A percentile compares a stretch with the other conserved stretches of the same genome.
Evolutionary conservation across 2,329 filamentous ascomycete genomes (phyloP).

Genomic region (Fulvia fulva): DNA sequence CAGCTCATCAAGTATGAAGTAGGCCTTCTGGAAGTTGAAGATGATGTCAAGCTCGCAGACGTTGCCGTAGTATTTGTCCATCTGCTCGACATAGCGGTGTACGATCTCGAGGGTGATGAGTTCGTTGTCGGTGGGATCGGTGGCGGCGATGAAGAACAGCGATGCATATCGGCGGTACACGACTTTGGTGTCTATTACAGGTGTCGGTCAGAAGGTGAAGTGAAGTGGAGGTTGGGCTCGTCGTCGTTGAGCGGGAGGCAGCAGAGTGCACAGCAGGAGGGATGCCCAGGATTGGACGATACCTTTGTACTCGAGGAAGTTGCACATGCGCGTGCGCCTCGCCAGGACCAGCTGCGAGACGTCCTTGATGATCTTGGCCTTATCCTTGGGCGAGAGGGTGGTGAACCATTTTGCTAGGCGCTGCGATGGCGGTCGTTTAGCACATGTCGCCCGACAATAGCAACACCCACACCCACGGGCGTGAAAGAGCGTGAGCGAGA

Average conservation of each 20-base stretch:
- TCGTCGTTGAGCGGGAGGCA: slow-evolving; percentile 9
- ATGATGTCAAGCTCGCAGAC: slow-evolving; percentile 99
- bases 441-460: slow-evolving; percentile 8
- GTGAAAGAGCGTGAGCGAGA: slow-evolving; percentile 29
- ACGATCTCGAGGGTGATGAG: slow-evolving; percentile 97
- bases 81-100: slow-evolving; percentile 98
- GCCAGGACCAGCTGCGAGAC: slow-evolving; percentile 96
- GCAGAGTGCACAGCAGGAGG: slow-evolving; percentile 13
- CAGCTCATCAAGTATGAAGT: slow-evolving; percentile 97
- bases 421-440: slow-evolving; percentile 47
- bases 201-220: slow-evolving; percentile 15
- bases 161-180: slow-evolving; percentile 98
- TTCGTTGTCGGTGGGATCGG: slow-evolving; percentile 95
- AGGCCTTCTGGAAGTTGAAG: slow-evolving; percentile 99
- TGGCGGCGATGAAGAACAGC: slow-evolving; percentile 98
- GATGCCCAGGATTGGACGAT: slow-evolving; percentile 20
- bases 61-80: slow-evolving; percentile 99
- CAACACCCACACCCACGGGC: not conserved
- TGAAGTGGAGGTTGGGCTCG: slow-evolving; percentile 11
- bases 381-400: slow-evolving; percentile 93
- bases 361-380: slow-evolving; percentile 99
- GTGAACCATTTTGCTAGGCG: slow-evolving; percentile 99
- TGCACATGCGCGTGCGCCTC: slow-evolving; percentile 97
- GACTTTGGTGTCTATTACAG: slow-evolving; percentile 79
- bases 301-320: slow-evolving; percentile 99